Evolutionary conservation across 257 asterid genomes (phyloP).

Genomic region (Scutellaria minor): DNA sequence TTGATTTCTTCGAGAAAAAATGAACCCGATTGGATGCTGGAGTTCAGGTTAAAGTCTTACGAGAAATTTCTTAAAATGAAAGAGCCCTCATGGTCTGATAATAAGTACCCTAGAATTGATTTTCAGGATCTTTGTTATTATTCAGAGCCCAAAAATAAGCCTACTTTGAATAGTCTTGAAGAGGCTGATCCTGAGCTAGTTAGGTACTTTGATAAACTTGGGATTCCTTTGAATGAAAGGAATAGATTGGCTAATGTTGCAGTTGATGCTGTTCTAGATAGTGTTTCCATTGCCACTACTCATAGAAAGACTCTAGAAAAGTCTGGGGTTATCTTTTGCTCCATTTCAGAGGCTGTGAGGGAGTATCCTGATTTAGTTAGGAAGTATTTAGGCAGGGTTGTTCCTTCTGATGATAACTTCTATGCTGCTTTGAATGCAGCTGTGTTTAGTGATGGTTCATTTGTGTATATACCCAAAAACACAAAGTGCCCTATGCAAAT

Average conservation of each 20-base stretch:
- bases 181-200: constrained; percentile 91
- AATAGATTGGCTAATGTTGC: constrained; percentile 95
- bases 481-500: constrained; percentile 95
- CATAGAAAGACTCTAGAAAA: constrained; percentile 83
- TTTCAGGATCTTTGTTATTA: constrained; percentile 79
- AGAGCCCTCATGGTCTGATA: constrained; percentile 95
- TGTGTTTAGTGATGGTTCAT: constrained; percentile 96
- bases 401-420: constrained; percentile 87
- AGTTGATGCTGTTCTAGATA: constrained; percentile 92
- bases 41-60: constrained; percentile 74
- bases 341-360: constrained; percentile 88
- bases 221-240: constrained; percentile 84
- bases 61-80: constrained; percentile 67
- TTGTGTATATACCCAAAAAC: constrained; percentile 85
- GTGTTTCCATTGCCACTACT: constrained; percentile 94
- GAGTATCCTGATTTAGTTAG: constrained; percentile 79
- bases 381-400: constrained; percentile 84
- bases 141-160: constrained; percentile 91
- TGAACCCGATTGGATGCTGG: constrained; percentile 94
- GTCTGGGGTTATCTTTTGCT: constrained; percentile 91
- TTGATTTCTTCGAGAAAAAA: constrained; percentile 72
- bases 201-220: constrained; percentile 81
- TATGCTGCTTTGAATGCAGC: constrained; percentile 90
- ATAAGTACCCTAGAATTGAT: constrained; percentile 71
- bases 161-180: constrained; percentile 79